These are phyloP conservation scores for Suhomyces faveliae DNA, from an alignment of 805 yeast species.

Conservation along the genomic window DNA sequence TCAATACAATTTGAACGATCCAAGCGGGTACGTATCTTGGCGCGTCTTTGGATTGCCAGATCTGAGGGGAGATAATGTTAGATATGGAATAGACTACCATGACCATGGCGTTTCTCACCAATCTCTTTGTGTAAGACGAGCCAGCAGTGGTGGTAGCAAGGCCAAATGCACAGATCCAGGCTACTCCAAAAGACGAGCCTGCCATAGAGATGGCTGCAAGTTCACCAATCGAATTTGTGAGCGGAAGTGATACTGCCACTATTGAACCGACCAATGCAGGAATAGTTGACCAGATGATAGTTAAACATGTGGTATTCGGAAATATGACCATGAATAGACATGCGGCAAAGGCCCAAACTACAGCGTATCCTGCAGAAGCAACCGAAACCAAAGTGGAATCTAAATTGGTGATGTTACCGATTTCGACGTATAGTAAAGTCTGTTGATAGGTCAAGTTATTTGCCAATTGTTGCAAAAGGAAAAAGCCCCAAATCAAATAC, in stretches of 20 bases:
- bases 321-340: conserved; percentile 25
- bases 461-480: conserved; percentile 48
- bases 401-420: conserved; percentile 42
- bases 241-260: conserved; percentile 44
- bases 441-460: conserved; percentile 56
- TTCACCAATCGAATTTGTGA: conserved; percentile 41
- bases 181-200: conserved; percentile 43
- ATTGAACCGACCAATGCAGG: conserved; percentile 48
- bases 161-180: conserved; percentile 31
- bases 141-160: conserved; percentile 36
- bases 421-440: conserved; percentile 44
- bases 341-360: conserved; percentile 39
- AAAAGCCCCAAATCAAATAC: conserved; percentile 27
- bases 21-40: conserved; percentile 40
- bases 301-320: conserved; percentile 39
- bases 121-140: conserved; percentile 46
- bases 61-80: conserved; percentile 55
- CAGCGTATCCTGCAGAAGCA: conserved; percentile 52
- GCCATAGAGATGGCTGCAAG: conserved; percentile 49
- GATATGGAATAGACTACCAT: conserved; percentile 48
- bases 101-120: conserved; percentile 45
- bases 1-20: conserved; percentile 56
- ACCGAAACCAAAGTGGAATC: conserved; percentile 53
- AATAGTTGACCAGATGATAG: conserved; percentile 32
- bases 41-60: conserved; percentile 48